These are phyloP conservation scores for Skeletonema tropicum DNA, from an alignment of 108 stramenopile species.

Conservation along the genomic window DNA sequence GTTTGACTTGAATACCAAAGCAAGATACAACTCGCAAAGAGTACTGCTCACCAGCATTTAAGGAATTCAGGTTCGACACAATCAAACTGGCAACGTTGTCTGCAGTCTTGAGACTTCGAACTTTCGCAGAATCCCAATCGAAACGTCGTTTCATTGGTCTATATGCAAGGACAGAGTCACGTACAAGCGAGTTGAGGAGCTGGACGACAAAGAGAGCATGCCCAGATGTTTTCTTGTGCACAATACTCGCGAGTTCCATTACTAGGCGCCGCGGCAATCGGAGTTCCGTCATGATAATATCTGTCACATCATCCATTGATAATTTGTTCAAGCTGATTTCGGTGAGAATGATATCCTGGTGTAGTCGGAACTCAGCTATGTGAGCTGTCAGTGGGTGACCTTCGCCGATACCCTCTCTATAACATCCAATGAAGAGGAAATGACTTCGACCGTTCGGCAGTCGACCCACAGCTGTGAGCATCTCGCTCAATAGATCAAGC, in stretches of 20 bases:
- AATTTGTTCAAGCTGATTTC: slow-evolving; percentile 14
- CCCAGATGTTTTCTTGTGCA: slow-evolving; percentile 32
- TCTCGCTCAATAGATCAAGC: slow-evolving; percentile 9
- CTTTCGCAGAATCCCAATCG: slow-evolving; percentile 6
- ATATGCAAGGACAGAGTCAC: slow-evolving; percentile 17
- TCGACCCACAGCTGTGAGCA: background rate
- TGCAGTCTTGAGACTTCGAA: slow-evolving; percentile 11
- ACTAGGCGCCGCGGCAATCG: slow-evolving; percentile 24
- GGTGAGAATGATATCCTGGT: slow-evolving; percentile 4
- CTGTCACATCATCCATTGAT: slow-evolving; percentile 20
- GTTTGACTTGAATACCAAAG: slow-evolving; percentile 14
- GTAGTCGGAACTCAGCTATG: background rate
- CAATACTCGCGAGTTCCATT: slow-evolving; percentile 6
- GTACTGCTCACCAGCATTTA: background rate
- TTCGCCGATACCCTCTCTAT: slow-evolving; percentile 21
- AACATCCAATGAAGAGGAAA: slow-evolving; percentile 22
- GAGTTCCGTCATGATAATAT: slow-evolving; percentile 26
- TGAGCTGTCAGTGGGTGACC: slow-evolving; percentile 17
- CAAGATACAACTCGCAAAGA: slow-evolving; percentile 14
- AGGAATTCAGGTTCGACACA: slow-evolving; percentile 19
- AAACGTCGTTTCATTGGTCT: slow-evolving; percentile 14
- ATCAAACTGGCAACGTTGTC: slow-evolving; percentile 23
- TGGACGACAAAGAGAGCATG: slow-evolving; percentile 30
- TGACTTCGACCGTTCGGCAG: background rate
- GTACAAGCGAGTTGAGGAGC: slow-evolving; percentile 34